Percentiles rank a stretch among this genome's conserved stretches.
These are phyloP conservation scores for Pogostemon cablin DNA, from an alignment of 257 asterid genomes.

Conservation along the genomic window DNA sequence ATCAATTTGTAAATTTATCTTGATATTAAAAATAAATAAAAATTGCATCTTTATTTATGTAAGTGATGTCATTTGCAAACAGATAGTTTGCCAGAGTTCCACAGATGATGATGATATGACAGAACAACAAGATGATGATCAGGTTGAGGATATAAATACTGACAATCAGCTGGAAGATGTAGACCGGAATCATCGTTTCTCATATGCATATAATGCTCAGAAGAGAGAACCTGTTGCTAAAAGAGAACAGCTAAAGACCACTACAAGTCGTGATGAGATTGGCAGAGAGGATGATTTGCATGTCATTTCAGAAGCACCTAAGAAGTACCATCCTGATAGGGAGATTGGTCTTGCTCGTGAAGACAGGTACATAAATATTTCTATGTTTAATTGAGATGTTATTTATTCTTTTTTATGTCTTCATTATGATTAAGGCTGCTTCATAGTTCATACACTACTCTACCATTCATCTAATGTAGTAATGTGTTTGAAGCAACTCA, in stretches of 20 bases:
- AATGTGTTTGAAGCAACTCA: constrained; percentile 7
- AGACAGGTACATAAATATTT: constrained; percentile 55
- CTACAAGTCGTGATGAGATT: constrained; percentile 38
- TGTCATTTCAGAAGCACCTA: constrained; percentile 42
- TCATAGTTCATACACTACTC: constrained; percentile 25
- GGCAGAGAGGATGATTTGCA: constrained; percentile 45
- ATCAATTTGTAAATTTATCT: constrained; percentile 13
- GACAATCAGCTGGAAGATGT: constrained; percentile 52
- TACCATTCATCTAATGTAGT: background rate
- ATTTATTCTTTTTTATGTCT: background rate
- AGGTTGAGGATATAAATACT: constrained; percentile 52
- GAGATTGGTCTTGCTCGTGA: constrained; percentile 48
- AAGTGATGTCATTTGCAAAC: constrained; percentile 40
- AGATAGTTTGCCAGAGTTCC: constrained; percentile 75
- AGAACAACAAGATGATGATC: constrained; percentile 55
- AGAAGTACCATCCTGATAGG: constrained; percentile 39
- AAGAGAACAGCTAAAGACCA: constrained; percentile 44
- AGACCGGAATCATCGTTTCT: constrained; percentile 41
- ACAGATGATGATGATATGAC: constrained; percentile 56
- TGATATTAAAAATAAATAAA: background rate
- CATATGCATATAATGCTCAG: constrained; percentile 49
- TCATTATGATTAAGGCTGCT: constrained; percentile 28
- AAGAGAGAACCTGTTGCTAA: constrained; percentile 51
- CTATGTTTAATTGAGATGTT: constrained; percentile 25
- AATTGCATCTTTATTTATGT: background rate